Evolutionary conservation across 495 filamentous ascomycete species (phyloP).

Genomic region (Daldinia grandis): DNA sequence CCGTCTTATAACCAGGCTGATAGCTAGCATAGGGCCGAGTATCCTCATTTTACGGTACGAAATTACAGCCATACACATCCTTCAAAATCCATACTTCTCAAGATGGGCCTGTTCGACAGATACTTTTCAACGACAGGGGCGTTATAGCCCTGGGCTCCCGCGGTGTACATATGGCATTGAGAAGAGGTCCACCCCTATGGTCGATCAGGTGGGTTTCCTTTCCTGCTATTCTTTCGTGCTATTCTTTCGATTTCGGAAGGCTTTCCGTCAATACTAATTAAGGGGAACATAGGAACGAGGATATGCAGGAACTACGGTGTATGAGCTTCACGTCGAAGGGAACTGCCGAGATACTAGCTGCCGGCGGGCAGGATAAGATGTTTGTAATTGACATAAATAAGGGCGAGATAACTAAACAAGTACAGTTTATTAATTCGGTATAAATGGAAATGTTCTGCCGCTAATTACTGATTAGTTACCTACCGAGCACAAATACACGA

Average conservation of each 20-base stretch:
- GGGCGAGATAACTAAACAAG: constrained; percentile 76
- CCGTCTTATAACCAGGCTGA: background rate
- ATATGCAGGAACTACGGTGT: constrained; percentile 84
- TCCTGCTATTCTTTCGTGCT: background rate
- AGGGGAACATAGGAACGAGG: constrained; percentile 62
- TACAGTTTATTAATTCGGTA: constrained; percentile 42
- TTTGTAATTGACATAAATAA: constrained; percentile 89
- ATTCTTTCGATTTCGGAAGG: background rate
- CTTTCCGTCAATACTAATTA: constrained; percentile 12
- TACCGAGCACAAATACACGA: constrained; percentile 78
- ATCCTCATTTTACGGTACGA: constrained; percentile 81
- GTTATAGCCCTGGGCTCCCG: constrained; percentile 79
- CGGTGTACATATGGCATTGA: constrained; percentile 83
- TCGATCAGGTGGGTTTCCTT: constrained; percentile 68
- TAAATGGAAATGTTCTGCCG: constrained; percentile 15
- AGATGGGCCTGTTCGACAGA: constrained; percentile 78
- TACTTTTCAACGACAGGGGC: constrained; percentile 86
- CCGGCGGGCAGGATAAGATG: constrained; percentile 86
- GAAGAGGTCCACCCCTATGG: constrained; percentile 85
- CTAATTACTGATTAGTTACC: constrained; percentile 59
- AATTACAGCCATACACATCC: constrained; percentile 76
- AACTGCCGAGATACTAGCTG: constrained; percentile 81
- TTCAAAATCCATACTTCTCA: constrained; percentile 71
- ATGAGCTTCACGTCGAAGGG: constrained; percentile 93
- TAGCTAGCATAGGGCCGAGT: constrained; percentile 73